A percentile compares a stretch with the other conserved stretches of the same genome.
Conservation (phyloP, 1,139 yeast species). For the Zygosaccharomyces sapae region DNA sequence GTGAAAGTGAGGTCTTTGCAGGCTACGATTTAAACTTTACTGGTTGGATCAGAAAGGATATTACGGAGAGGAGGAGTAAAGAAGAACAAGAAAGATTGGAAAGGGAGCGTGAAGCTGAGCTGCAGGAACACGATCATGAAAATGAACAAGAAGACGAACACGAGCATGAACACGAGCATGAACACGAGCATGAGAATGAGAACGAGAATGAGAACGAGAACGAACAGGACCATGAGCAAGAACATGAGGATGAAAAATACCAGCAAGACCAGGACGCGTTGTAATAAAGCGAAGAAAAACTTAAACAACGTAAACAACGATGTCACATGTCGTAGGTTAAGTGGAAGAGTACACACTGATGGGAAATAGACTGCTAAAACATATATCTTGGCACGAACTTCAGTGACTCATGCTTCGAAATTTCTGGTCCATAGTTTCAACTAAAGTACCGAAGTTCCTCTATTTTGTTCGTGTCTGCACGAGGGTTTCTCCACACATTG, state of each 20-base stretch:
- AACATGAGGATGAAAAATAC: background rate
- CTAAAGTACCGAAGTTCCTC: too few species aligned
- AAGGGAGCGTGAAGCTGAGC: background rate
- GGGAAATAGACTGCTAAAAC: too few species aligned
- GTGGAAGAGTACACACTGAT: background rate
- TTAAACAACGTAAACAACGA: background rate
- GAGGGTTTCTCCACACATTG: too few species aligned
- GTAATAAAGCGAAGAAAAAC: background rate
- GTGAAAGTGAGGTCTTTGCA: slow-evolving; percentile 26
- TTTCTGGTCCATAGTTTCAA: too few species aligned
- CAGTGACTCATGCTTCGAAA: too few species aligned
- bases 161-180: background rate
- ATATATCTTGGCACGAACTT: too few species aligned
- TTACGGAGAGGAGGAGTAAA: slow-evolving; percentile 8
- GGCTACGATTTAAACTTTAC: slow-evolving; percentile 25
- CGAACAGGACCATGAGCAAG: background rate
- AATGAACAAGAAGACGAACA: background rate
- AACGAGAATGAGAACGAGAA: slow-evolving; percentile 1
- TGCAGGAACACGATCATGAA: background rate
- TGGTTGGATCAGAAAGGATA: slow-evolving; percentile 29
- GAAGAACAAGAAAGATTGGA: background rate
- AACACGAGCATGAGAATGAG: slow-evolving; percentile 1
- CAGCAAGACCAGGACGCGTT: slow-evolving; percentile 1
- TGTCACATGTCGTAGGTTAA: too few species aligned
- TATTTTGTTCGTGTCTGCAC: too few species aligned